Evolutionary conservation across 1,139 yeast species (phyloP).

Genomic region (Sugiyamaella paludigena): DNA sequence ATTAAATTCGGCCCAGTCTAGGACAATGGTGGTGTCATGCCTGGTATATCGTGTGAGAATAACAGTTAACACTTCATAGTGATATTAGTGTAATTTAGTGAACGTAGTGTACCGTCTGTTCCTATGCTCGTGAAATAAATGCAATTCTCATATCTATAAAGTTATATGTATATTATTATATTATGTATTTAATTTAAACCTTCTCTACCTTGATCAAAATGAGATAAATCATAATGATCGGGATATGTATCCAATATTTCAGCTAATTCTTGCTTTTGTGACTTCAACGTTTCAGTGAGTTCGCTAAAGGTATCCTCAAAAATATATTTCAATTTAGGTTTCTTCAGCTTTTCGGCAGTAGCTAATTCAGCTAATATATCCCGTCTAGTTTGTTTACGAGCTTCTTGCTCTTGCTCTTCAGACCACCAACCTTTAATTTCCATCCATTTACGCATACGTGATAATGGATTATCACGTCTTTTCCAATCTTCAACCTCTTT

Average conservation of each 20-base stretch:
- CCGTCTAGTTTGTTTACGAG: conserved; percentile 29
- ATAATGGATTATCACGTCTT: conserved; percentile 37
- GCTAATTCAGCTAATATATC: conserved; percentile 33
- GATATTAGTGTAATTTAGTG: no score
- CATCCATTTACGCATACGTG: conserved; percentile 38
- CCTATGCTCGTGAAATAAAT: no score
- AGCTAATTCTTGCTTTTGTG: conserved; percentile 34
- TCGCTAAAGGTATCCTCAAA: conserved; percentile 33
- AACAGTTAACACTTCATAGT: no score
- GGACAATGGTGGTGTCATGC: no score
- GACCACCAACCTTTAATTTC: conserved; percentile 36
- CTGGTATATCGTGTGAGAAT: no score
- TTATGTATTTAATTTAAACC: conserved; percentile 17
- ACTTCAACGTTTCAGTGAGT: conserved; percentile 29
- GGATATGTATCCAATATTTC: conserved; percentile 35
- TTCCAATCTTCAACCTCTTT: conserved; percentile 41
- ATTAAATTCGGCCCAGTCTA: no score
- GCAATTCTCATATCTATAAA: no score
- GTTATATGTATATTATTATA: no score
- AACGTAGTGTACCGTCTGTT: no score
- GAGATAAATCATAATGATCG: conserved; percentile 33
- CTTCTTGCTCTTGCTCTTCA: conserved; percentile 32
- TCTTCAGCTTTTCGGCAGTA: conserved; percentile 35
- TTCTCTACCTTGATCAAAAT: conserved; percentile 31
- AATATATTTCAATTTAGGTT: conserved; percentile 32